Conservation (phyloP, 345 rosid species). For the Brassica incana region DNA sequence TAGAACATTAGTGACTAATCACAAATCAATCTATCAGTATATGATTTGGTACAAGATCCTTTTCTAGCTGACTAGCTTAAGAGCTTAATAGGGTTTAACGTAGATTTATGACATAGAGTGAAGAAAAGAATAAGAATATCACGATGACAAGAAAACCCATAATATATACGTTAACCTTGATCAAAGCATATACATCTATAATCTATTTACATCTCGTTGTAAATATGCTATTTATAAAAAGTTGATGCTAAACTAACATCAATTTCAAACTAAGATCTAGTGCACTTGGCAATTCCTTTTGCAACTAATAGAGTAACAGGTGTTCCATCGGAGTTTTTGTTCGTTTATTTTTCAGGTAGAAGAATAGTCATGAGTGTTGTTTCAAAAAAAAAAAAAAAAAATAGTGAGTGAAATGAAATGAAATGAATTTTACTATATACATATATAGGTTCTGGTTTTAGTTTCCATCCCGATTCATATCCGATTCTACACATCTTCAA, state of each 20-base stretch:
- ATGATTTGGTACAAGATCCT: neutral
- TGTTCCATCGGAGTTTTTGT: neutral
- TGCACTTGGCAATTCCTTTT: neutral
- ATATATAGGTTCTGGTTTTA: neutral
- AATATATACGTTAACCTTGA: constrained; percentile 16
- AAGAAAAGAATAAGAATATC: constrained; percentile 38
- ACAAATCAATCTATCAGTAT: neutral
- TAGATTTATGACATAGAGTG: neutral
- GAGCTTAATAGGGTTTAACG: neutral
- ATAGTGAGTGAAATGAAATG: too few relatives aligned
- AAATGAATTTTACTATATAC: too few relatives aligned
- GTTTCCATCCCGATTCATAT: neutral
- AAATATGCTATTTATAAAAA: neutral
- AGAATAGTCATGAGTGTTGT: too few relatives aligned
- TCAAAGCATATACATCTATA: neutral
- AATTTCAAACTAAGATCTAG: neutral
- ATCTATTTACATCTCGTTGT: neutral
- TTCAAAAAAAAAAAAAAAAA: too few relatives aligned
- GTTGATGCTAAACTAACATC: neutral
- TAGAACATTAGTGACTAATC: neutral
- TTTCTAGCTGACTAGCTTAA: constrained; percentile 27
- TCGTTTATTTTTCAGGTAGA: neutral
- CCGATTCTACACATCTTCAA: neutral
- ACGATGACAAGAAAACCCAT: constrained; percentile 17
- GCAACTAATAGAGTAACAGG: neutral